These are phyloP conservation scores for Apiotrichum domesticum DNA, from an alignment of 1,284 basidiomycete genomes.

Conservation along the genomic window DNA sequence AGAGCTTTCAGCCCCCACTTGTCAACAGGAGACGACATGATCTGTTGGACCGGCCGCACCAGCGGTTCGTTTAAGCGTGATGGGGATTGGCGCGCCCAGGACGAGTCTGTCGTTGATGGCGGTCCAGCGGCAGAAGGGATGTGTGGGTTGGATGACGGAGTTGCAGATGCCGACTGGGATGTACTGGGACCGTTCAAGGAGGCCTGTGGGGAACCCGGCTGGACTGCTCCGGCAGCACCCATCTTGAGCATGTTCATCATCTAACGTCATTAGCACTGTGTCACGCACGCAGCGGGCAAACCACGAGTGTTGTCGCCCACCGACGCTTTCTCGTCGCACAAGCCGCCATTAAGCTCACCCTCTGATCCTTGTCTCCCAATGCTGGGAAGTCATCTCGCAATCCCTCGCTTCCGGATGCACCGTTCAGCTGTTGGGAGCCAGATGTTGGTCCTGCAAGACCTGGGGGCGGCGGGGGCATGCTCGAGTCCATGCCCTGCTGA, in stretches of 20 bases:
- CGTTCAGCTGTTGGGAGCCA: slow-evolving; percentile 25
- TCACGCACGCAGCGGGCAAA: too few species aligned
- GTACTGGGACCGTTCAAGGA: slow-evolving; percentile 25
- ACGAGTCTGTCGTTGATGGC: slow-evolving; percentile 27
- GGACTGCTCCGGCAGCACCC: slow-evolving; percentile 13
- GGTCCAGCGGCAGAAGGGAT: slow-evolving; percentile 19
- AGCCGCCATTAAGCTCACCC: slow-evolving; percentile 15
- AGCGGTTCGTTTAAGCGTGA: slow-evolving; percentile 51
- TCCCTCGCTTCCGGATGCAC: slow-evolving; percentile 21
- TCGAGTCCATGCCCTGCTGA: slow-evolving; percentile 32
- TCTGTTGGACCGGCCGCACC: slow-evolving; percentile 88
- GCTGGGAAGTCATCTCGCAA: slow-evolving; percentile 45
- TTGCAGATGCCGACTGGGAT: slow-evolving; percentile 30
- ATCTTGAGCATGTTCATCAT: slow-evolving; percentile 20
- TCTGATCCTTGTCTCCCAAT: slow-evolving; percentile 29
- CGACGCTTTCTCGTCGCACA: background rate
- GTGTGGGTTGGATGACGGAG: slow-evolving; percentile 32
- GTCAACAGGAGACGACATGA: slow-evolving; percentile 88
- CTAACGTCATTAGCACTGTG: slow-evolving; percentile 16
- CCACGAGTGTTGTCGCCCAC: too few species aligned
- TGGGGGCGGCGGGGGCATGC: slow-evolving; percentile 40
- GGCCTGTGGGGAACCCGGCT: slow-evolving; percentile 14
- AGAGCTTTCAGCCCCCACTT: slow-evolving; percentile 88
- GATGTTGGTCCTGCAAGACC: slow-evolving; percentile 37
- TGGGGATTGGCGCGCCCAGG: slow-evolving; percentile 32